These are phyloP conservation scores for Canavalia gladiata DNA, from an alignment of 306 rosid species.

Conservation along the genomic window DNA sequence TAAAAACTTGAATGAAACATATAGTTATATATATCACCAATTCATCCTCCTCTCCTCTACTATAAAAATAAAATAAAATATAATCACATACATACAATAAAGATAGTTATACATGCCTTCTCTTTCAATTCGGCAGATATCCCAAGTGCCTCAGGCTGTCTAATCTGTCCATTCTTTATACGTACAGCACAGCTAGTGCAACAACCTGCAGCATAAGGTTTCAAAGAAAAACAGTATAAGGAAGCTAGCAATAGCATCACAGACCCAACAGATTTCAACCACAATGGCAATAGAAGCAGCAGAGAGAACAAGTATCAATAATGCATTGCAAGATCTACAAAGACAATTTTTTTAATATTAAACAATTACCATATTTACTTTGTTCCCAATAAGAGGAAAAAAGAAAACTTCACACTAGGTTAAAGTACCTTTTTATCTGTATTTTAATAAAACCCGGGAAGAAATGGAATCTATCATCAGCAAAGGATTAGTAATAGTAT, in stretches of 20 bases:
- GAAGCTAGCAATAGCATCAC: constrained; percentile 38
- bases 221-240: constrained; percentile 19
- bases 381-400: constrained; percentile 3
- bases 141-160: constrained; percentile 98
- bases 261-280: constrained; percentile 25
- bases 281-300: neutral
- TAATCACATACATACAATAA: constrained; percentile 3
- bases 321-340: constrained; percentile 9
- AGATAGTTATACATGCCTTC: constrained; percentile 58
- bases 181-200: constrained; percentile 99
- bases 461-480: constrained; percentile 7
- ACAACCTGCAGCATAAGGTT: constrained; percentile 74
- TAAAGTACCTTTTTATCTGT: neutral
- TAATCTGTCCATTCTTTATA: constrained; percentile 81
- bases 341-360: constrained; percentile 20
- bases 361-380: constrained; percentile 21
- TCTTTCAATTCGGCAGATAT: constrained; percentile 91
- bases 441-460: neutral
- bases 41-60: constrained; percentile 24
- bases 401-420: neutral
- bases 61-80: neutral
- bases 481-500: constrained; percentile 15
- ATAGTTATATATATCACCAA: neutral
- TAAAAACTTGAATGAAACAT: constrained; percentile 6
- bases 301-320: constrained; percentile 19